Conservation (phyloP, 495 filamentous ascomycete genomes). For the Penicillium egyptiacum region DNA sequence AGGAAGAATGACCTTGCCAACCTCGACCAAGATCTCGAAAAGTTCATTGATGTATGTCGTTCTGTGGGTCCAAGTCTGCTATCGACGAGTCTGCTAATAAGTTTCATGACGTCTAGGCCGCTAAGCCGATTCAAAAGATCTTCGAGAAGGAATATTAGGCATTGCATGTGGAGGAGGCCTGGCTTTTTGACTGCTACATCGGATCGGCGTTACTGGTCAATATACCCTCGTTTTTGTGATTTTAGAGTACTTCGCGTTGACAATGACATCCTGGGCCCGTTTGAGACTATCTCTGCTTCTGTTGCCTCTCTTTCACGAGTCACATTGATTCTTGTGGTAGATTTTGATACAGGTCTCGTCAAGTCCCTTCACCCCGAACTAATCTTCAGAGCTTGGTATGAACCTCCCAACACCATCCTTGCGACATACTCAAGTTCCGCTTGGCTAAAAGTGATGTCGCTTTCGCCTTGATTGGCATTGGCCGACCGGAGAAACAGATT, state of each 20-base stretch:
- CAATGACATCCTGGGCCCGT: neutral
- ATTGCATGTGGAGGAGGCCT: constrained; percentile 9
- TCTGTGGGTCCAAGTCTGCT: neutral
- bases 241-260: constrained; percentile 5
- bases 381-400: too few species aligned
- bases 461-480: too few species aligned
- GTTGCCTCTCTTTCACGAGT: neutral
- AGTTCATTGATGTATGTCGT: constrained; percentile 69
- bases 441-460: too few species aligned
- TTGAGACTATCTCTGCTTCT: neutral
- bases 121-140: constrained; percentile 80
- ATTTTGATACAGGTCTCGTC: too few species aligned
- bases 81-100: constrained; percentile 2
- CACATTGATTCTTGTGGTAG: too few species aligned
- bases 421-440: too few species aligned
- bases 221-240: constrained; percentile 34
- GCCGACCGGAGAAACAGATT: too few species aligned
- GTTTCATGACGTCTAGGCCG: constrained; percentile 53
- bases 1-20: constrained; percentile 88
- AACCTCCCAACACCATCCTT: too few species aligned
- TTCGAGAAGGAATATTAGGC: constrained; percentile 70
- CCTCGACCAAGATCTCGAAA: constrained; percentile 84
- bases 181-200: constrained; percentile 21
- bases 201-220: constrained; percentile 35
- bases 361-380: too few species aligned